Evolutionary conservation across 192 early-diverging fungal genomes (phyloP), one percentile per base, ranked within the genome.

Genomic region (Coemansia sp.): DNA sequence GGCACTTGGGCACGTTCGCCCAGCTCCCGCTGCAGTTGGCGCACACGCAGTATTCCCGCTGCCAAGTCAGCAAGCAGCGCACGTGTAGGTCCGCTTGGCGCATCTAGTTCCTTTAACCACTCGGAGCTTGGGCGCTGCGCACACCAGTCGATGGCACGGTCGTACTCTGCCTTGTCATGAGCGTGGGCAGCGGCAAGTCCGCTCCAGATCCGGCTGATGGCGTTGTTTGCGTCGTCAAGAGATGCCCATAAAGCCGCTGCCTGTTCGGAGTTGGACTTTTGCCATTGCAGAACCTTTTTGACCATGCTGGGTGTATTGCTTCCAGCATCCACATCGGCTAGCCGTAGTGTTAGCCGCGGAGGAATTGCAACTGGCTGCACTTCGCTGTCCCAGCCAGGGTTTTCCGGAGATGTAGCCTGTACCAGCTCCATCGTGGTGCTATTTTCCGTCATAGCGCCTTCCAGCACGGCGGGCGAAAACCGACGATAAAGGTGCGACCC

Each of bases 291-390:
- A 0, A 99, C 90, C 56, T 88, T 87, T 7, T 84, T 85, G 30
- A 94, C 95, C 55, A 99, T 82, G 40, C 87, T 88, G 11, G 94
- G 94, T 2, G 97, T 99, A 80, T 90, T 89, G 58, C 90, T 92
- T 36, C 97, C 97, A 15, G 87, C 84, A 71, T 92, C 89, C 18
- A 99, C 88, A 75, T 99, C 97, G 8, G 93, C 97, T 51, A 99
- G 71, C 52, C 89, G 80, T 43, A 99, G 58, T 0, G 72, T 67
- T 14, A 95, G 78, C 7, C 85, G 57, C 12, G 80, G 88, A 11
- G 95, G 94, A 39, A 99, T 65, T 4, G 53, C 42, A 17, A 95
- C 82, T 0, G 80, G 73, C 6, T 40, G 55, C 0, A 93, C 85
- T 1, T 69, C 54, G 59, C 83, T 84, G 79, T 96, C 81, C 89